Evolutionary conservation across 352 stramenopile genomes (phyloP).

Genomic region (Globisporangium apiculatum): DNA sequence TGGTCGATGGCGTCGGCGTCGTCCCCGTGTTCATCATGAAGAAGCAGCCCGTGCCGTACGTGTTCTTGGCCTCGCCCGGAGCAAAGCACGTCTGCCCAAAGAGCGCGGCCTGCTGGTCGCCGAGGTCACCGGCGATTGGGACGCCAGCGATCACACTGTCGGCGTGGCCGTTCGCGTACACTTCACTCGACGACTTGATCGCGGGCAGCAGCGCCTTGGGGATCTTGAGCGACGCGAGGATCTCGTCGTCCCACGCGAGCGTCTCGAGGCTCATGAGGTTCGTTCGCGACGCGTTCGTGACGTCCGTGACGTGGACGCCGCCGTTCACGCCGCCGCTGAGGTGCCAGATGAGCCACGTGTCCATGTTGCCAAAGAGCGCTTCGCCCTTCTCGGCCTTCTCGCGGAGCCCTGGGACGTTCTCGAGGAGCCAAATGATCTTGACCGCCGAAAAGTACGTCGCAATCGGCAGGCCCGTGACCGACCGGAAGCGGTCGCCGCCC

Average conservation of each 20-base stretch:
- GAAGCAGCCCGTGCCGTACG: slow-evolving; percentile 98
- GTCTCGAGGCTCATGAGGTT: slow-evolving; percentile 92
- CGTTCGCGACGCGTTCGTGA: slow-evolving; percentile 97
- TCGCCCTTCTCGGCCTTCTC: slow-evolving; percentile 81
- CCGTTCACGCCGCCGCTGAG: slow-evolving; percentile 80
- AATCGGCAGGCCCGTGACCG: slow-evolving; percentile 92
- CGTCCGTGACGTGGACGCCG: slow-evolving; percentile 94
- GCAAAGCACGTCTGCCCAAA: slow-evolving; percentile 97
- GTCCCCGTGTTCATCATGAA: slow-evolving; percentile 99
- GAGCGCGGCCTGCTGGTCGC: slow-evolving; percentile 95
- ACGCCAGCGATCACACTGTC: slow-evolving; percentile 79
- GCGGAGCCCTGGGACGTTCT: slow-evolving; percentile 89
- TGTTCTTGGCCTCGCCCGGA: slow-evolving; percentile 96
- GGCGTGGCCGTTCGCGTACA: slow-evolving; percentile 63
- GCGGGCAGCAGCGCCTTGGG: slow-evolving; percentile 82
- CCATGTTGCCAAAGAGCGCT: slow-evolving; percentile 97
- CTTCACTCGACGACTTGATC: slow-evolving; percentile 89
- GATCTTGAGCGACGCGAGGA: slow-evolving; percentile 84
- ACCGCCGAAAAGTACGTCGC: slow-evolving; percentile 97
- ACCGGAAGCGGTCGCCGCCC: slow-evolving; percentile 60
- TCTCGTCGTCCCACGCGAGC: slow-evolving; percentile 88
- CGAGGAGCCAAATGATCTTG: slow-evolving; percentile 97
- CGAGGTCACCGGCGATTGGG: slow-evolving; percentile 91
- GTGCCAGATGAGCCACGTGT: slow-evolving; percentile 97
- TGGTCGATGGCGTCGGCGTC: slow-evolving; percentile 73